Evolutionary conservation across 495 filamentous ascomycete species (phyloP), one percentile per base, ranked within the genome.

Genomic region (Podospora anserina): DNA sequence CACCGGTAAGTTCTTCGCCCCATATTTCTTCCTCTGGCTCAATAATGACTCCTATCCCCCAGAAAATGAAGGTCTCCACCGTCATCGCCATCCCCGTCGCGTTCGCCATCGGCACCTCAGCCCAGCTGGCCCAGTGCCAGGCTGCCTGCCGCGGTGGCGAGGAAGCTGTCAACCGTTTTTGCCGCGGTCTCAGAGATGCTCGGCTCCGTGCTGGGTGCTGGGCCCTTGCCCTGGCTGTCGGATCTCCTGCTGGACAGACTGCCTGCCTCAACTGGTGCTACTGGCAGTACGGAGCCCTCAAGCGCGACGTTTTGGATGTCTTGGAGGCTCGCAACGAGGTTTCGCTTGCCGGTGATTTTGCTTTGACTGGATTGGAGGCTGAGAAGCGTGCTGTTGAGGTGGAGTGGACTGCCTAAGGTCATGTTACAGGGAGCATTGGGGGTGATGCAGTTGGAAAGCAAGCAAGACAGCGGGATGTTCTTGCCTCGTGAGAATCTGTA

Each of bases 251-350:
- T 30, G 59, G 59, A 5, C 59, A 61, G 59, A 61, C 59, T 5
- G 59, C 59, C 27, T 61, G 59, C 27, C 23, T 30, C 16, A 61
- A 61, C 27, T 61, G 59, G 59, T 61, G 59, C 27, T 61, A 61
- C 27, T 61, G 59, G 59, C 59, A 61, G 59, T 61, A 30, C 7
- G 59, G 59, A 61, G 5, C n/a, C 5, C 59, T 26, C 59, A 61
- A 61, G 59, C 20, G 59, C 9, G 59, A 61, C 23, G 59, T 61
- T 18, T 26, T 61, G 19, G 19, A 61, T 13, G 59, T 61, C 16
- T 28, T 61, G 59, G 27, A 61, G 16, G 59, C 23, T 5, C 26
- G 59, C 1, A 5, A n/a, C 4, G 59, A 61, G 27, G 26, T 61
- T 30, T 61, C 59, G 5, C 27, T 61, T 26, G 59, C 59, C 4